A percentile compares a stretch with the other conserved stretches of the same genome.
Conservation (phyloP, 2,329 filamentous ascomycete genomes). For the Chaetomium olivaceum region DNA sequence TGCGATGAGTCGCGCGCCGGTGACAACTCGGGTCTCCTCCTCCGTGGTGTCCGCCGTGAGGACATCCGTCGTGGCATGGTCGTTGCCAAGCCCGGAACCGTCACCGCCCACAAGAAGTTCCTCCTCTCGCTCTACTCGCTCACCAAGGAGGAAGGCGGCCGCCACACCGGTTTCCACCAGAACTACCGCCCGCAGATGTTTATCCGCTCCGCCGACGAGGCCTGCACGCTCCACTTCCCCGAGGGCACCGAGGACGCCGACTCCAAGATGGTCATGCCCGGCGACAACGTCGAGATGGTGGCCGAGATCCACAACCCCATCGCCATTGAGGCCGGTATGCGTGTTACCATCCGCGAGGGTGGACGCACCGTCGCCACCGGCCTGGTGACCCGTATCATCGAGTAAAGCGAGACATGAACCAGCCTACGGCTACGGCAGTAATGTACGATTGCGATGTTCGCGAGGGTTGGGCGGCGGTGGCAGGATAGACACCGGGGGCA, state of each 20-base stretch:
- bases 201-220: slow-evolving; percentile 86
- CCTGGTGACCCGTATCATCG: slow-evolving; percentile 72
- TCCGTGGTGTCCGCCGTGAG: slow-evolving; percentile 94
- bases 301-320: slow-evolving; percentile 81
- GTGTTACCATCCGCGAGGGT: slow-evolving; percentile 98
- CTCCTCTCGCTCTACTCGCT: slow-evolving; percentile 95
- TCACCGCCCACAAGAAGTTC: slow-evolving; percentile 89
- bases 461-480: background rate
- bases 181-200: slow-evolving; percentile 98
- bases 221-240: slow-evolving; percentile 79
- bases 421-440: background rate
- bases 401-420: slow-evolving; percentile 44
- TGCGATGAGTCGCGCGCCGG: slow-evolving; percentile 95
- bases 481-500: background rate
- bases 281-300: slow-evolving; percentile 98
- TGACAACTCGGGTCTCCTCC: slow-evolving; percentile 96
- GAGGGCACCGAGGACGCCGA: slow-evolving; percentile 73
- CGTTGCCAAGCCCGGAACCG: slow-evolving; percentile 75
- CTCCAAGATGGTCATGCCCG: slow-evolving; percentile 89
- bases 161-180: slow-evolving; percentile 90
- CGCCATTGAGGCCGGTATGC: slow-evolving; percentile 86
- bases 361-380: slow-evolving; percentile 85
- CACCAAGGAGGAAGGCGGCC: slow-evolving; percentile 96
- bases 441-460: slow-evolving; percentile 16
- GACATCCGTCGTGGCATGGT: slow-evolving; percentile 96